phyloP scores from a whole-genome alignment of 139 green algal genomes.

The Diplosphaera chodatii region DNA sequence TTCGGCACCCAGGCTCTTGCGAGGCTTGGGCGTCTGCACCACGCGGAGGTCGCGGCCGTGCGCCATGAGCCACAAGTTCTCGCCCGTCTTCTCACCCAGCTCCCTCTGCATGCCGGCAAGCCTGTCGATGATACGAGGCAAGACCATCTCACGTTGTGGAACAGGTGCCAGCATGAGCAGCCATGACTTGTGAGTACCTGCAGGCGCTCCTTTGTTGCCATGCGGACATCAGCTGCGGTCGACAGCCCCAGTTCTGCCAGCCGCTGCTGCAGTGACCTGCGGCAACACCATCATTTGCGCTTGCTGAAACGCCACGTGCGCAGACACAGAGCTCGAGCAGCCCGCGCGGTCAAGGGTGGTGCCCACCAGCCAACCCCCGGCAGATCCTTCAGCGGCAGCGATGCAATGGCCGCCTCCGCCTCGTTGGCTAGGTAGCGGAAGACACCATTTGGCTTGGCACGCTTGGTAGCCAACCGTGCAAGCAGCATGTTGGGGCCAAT shows the following conservation, averaged over 20 bases:
- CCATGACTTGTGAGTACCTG: no score
- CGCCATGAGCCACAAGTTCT: constrained; percentile 46
- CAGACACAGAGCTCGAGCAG: no score
- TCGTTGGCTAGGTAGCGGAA: constrained; percentile 27
- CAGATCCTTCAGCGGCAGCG: constrained; percentile 61
- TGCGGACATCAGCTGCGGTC: constrained; percentile 40
- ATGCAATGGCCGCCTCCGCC: constrained; percentile 37
- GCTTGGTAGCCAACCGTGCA: constrained; percentile 70
- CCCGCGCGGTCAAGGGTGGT: no score
- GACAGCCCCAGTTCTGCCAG: constrained; percentile 55
- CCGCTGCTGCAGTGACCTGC: constrained; percentile 23
- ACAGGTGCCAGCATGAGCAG: no score
- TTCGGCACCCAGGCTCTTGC: constrained; percentile 75
- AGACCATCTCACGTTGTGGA: no score
- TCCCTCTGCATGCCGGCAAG: constrained; percentile 46
- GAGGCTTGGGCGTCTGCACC: constrained; percentile 34
- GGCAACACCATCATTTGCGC: no score
- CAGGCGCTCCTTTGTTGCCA: constrained; percentile 3
- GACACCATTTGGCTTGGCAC: constrained; percentile 81
- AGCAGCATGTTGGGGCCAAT: constrained; percentile 74
- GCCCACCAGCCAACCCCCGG: constrained; percentile 79
- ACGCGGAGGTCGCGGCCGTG: constrained; percentile 47
- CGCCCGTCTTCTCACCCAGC: constrained; percentile 75
- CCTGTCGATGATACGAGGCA: no score
- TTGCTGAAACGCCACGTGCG: no score